These are phyloP conservation scores for Tripidium arundinaceum DNA, from an alignment of 202 grass and related monocot genomes.

Conservation along the genomic window DNA sequence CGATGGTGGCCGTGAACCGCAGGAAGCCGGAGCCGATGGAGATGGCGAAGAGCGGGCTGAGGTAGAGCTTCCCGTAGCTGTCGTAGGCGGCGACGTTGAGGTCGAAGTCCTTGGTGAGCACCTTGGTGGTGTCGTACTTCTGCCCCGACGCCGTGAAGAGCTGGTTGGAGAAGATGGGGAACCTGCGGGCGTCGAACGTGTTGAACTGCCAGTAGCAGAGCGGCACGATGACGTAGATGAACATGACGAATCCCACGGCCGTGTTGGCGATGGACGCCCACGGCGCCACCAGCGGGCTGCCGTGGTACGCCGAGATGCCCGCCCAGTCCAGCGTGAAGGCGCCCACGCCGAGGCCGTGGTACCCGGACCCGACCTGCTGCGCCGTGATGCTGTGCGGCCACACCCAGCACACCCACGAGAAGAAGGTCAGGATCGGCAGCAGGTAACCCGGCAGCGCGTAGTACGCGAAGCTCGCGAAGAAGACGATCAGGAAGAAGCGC, in stretches of 20 bases:
- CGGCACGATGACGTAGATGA: slow-evolving; percentile 90
- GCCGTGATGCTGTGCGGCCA: slow-evolving; percentile 93
- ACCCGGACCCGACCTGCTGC: slow-evolving; percentile 88
- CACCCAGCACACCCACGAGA: slow-evolving; percentile 92
- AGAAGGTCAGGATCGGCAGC: slow-evolving; percentile 88
- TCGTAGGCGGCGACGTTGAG: slow-evolving; percentile 84
- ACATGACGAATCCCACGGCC: slow-evolving; percentile 84
- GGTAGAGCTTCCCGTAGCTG: slow-evolving; percentile 85
- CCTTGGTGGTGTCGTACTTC: slow-evolving; percentile 88
- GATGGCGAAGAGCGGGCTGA: slow-evolving; percentile 93
- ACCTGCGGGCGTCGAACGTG: slow-evolving; percentile 80
- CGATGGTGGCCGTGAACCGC: slow-evolving; percentile 87
- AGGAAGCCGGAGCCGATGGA: slow-evolving; percentile 93
- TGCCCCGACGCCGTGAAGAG: slow-evolving; percentile 68
- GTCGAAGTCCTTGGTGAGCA: slow-evolving; percentile 73
- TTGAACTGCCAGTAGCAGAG: slow-evolving; percentile 90
- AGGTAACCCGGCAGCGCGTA: slow-evolving; percentile 82
- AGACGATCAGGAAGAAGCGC: slow-evolving; percentile 91
- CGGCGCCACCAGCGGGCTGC: slow-evolving; percentile 86
- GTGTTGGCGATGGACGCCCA: slow-evolving; percentile 95
- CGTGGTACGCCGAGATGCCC: slow-evolving; percentile 95
- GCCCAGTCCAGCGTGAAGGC: slow-evolving; percentile 98
- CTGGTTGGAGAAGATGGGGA: slow-evolving; percentile 96
- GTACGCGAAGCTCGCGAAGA: slow-evolving; percentile 78
- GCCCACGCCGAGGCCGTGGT: slow-evolving; percentile 82